Conservation (phyloP, 352 stramenopile species). For the Globisporangium cederbergense region DNA sequence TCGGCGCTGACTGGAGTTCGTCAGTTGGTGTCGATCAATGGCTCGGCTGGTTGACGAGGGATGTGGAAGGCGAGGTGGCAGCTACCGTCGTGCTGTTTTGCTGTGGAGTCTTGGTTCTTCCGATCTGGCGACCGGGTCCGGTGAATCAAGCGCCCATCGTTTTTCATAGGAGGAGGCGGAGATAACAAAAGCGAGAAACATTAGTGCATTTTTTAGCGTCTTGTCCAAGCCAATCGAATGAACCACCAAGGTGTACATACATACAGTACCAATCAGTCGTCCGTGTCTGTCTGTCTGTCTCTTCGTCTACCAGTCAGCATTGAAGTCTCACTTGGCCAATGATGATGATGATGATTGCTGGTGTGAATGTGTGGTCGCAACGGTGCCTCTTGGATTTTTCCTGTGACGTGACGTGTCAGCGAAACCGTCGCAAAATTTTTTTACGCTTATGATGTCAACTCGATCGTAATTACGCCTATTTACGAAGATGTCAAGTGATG, state of each 20-base stretch:
- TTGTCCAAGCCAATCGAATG: slow-evolving; percentile 6
- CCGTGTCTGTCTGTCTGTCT: neutral
- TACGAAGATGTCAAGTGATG: neutral
- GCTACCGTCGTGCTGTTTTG: neutral
- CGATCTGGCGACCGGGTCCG: neutral
- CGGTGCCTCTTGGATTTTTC: neutral
- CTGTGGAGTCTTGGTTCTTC: neutral
- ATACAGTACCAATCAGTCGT: neutral
- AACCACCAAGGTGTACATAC: slow-evolving; percentile 7
- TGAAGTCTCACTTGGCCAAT: neutral
- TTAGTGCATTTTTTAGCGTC: slow-evolving; percentile 14
- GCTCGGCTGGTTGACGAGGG: slow-evolving; percentile 3
- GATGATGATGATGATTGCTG: neutral
- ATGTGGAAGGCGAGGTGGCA: neutral
- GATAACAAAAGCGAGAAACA: slow-evolving; percentile 17
- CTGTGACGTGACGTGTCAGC: neutral
- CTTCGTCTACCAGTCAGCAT: neutral
- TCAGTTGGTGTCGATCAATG: neutral
- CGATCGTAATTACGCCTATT: neutral
- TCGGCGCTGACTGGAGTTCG: neutral
- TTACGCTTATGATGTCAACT: neutral
- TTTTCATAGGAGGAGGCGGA: neutral
- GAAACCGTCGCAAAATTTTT: neutral
- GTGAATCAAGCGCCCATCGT: slow-evolving; percentile 5
- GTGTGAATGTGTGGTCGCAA: no score